Conservation (phyloP, 2,329 filamentous ascomycete genomes). For the Lachnellula occidentalis region DNA sequence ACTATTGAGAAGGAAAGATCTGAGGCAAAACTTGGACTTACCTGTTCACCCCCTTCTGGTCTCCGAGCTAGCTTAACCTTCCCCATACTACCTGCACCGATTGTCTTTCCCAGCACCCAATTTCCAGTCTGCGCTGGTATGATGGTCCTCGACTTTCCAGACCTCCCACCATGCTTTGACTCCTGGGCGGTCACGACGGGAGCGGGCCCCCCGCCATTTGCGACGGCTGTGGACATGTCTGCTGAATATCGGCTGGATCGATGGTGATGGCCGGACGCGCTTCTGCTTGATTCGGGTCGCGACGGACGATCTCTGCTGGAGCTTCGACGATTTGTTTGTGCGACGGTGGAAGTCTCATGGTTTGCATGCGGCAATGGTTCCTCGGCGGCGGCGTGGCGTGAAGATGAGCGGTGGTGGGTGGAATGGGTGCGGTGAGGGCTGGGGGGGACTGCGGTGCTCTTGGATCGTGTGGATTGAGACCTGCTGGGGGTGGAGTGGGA, state of each 20-base stretch:
- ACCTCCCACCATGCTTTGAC: constrained; percentile 43
- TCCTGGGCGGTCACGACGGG: constrained; percentile 46
- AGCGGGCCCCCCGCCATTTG: constrained; percentile 49
- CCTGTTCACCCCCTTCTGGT: constrained; percentile 85
- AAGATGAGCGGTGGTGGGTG: constrained; percentile 32
- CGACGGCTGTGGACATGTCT: constrained; percentile 44
- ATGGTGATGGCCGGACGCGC: constrained; percentile 35
- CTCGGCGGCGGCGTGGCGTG: constrained; percentile 36
- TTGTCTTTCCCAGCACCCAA: constrained; percentile 94
- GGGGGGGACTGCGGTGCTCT: constrained; percentile 12
- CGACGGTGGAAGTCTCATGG: constrained; percentile 66
- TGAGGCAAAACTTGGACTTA: constrained; percentile 31
- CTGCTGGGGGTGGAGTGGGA: constrained; percentile 24
- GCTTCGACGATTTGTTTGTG: constrained; percentile 31
- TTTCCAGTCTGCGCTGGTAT: constrained; percentile 87
- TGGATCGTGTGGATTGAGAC: constrained; percentile 27
- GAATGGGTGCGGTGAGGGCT: constrained; percentile 25
- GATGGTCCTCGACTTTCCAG: constrained; percentile 63
- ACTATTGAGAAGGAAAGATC: constrained; percentile 8
- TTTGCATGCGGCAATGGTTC: constrained; percentile 55
- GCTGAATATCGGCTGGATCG: constrained; percentile 34
- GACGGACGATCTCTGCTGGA: constrained; percentile 28
- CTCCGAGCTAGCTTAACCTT: constrained; percentile 96
- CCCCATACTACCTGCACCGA: constrained; percentile 96
- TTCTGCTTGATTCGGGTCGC: constrained; percentile 24